Evolutionary conservation across 345 rosid species (phyloP), one percentile per base, ranked within the genome.

Genomic region (Camelina neglecta): DNA sequence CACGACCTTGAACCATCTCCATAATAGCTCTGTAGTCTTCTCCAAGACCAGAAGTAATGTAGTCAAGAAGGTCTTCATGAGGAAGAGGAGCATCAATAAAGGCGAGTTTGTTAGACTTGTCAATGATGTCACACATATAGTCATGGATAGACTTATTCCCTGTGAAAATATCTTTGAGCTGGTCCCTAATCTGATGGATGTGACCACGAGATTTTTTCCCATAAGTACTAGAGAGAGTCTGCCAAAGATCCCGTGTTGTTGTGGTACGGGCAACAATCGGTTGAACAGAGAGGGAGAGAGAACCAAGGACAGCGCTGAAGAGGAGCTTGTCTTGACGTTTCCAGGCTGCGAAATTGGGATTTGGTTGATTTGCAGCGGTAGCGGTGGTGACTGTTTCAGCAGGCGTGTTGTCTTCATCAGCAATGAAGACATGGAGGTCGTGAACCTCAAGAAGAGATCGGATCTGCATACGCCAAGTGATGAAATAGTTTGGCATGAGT

Each of bases 311-410:
- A 7, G 53, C 9, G 2, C 11, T 49, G 23, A 7, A 49, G 1
- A 49, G 10, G 0, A 49, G 9, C 11, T 49, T 16, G 23, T 49
- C 53, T 16, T 49, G 23, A 0, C 53, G 4, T 16, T 7, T 16
- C 53, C 53, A 49, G 0, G 53, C 23, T 0, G 23, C 0, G 0
- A 49, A 49, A 0, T 49, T 20, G 0, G 23, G 11, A 6, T 49
- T 49, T 11, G 47, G 1, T 42, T 11, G 5, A 4, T 42, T 42
- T 10, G 1, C 2, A 0, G 11, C 0, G 0, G 1, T 3, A 23
- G 24, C 24, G 0, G 0, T 16, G 3, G 3, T 1, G 20, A 47
- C n/a, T 0, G 21, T 47, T n/a, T 8, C 38, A 1, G 36, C 9
- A 0, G 60, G 60, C 0, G 60, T 6, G 0, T 5, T 16, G 1